Evolutionary conservation across 495 filamentous ascomycete species (phyloP), one percentile per base, ranked within the genome.

Genomic region (Penicillium manginii): DNA sequence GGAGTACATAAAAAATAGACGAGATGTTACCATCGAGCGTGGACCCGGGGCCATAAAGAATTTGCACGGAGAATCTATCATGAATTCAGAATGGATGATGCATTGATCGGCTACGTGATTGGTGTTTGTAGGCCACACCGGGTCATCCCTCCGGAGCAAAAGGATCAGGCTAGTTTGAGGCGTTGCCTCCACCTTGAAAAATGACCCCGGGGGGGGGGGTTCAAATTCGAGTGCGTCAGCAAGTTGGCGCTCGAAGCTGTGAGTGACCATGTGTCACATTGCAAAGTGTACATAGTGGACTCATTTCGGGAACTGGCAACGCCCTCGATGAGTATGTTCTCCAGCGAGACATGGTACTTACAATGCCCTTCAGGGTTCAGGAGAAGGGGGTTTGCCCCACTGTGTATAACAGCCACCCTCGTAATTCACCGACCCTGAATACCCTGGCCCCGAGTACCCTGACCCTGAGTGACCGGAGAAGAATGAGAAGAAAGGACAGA

Each of bases 131-230:
- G n/a, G n/a, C n/a, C n/a, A n/a, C n/a, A n/a, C n/a, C 35, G 35
- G 35, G 15, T 37, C 9, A 14, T 37, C 35, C 15, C 35, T 19
- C 17, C 17, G 40, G 8, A 17, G 40, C 40, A 18, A 19, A 43
- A 43, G 40, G 40, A 43, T 17, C n/a, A 43, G 15, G 40, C 40
- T 43, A 43, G 40, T 43, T 43, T 43, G 40, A 43, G 40, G 40
- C 40, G 40, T 17, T 17, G 2, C 40, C 40, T 43, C 40, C 40
- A 43, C 40, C 8, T 19, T 19, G 40, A 39, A 39, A 14, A 14
- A 39, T 29, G 26, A 8, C 26, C 6, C 9, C 26, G 6, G 26
- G 26, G 6, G 35, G 12, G 4, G 35, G 14, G 12, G 31, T 33
- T 4, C 5, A 11, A 33, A 33, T 33, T 11, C 31, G 5, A 11